These are phyloP conservation scores for Boletus rufocinnamomeus DNA, from an alignment of 768 basidiomycete species.

Conservation along the genomic window DNA sequence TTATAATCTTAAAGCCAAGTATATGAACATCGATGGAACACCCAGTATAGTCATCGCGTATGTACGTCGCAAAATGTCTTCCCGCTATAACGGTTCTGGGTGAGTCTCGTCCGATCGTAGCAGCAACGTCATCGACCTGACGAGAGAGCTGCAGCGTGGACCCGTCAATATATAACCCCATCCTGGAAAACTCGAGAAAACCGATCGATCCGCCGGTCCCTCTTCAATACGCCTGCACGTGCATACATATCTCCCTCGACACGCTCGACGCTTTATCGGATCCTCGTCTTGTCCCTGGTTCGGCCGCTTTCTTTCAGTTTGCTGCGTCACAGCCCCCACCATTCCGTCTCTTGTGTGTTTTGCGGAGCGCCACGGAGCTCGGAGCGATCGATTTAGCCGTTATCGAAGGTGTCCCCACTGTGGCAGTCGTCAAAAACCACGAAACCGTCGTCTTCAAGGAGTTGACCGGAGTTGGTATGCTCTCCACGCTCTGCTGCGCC, in stretches of 20 bases:
- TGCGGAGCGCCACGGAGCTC: slow-evolving; percentile 42
- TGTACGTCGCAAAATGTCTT: slow-evolving; percentile 39
- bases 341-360: slow-evolving; percentile 42
- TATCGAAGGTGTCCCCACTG: slow-evolving; percentile 42
- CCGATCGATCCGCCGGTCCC: slow-evolving; percentile 46
- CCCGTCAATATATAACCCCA: slow-evolving; percentile 35
- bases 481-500: slow-evolving; percentile 43
- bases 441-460: slow-evolving; percentile 46
- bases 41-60: slow-evolving; percentile 61
- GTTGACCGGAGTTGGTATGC: slow-evolving; percentile 36
- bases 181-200: slow-evolving; percentile 35
- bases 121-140: background rate
- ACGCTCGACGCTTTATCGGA: slow-evolving; percentile 47
- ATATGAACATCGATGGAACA: slow-evolving; percentile 46
- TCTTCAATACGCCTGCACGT: slow-evolving; percentile 48
- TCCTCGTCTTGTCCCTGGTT: slow-evolving; percentile 41
- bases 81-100: slow-evolving; percentile 21
- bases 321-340: slow-evolving; percentile 40
- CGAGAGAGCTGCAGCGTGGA: slow-evolving; percentile 24
- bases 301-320: slow-evolving; percentile 39
- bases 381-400: slow-evolving; percentile 44
- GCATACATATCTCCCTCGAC: slow-evolving; percentile 43
- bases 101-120: slow-evolving; percentile 6
- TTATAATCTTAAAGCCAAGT: slow-evolving; percentile 60
- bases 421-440: slow-evolving; percentile 45